Evolutionary conservation across 345 rosid species (phyloP).

Genomic region (Eutrema heterophyllum): DNA sequence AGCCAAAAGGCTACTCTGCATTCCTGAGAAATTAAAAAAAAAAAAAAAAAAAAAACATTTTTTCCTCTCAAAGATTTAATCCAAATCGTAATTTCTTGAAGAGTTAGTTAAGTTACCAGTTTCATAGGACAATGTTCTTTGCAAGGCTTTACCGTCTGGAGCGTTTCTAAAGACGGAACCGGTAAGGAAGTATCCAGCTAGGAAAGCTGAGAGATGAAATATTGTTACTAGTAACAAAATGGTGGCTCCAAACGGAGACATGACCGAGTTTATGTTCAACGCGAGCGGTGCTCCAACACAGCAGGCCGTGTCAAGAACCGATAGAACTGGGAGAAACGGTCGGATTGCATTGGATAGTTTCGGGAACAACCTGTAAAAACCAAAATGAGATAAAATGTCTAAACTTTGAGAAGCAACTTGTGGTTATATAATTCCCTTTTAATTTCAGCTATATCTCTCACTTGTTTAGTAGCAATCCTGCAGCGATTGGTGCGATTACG

Average conservation of each 20-base stretch:
- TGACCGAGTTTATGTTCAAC: slow-evolving; percentile 60
- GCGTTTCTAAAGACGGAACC: slow-evolving; percentile 51
- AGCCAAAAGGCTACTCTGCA: slow-evolving; percentile 98
- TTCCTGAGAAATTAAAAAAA: slow-evolving; percentile 42
- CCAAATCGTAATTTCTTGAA: neutral
- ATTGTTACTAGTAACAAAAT: slow-evolving; percentile 44
- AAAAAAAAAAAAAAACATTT: neutral
- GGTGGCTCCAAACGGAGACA: slow-evolving; percentile 70
- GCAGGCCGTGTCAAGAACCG: slow-evolving; percentile 77
- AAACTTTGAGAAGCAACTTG: neutral
- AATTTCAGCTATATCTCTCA: slow-evolving; percentile 10
- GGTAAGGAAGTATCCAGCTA: slow-evolving; percentile 61
- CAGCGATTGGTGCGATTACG: slow-evolving; percentile 75
- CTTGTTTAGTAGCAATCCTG: slow-evolving; percentile 84
- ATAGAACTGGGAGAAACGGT: slow-evolving; percentile 67
- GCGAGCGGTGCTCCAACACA: slow-evolving; percentile 95
- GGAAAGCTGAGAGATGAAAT: slow-evolving; percentile 74
- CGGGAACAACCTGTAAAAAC: slow-evolving; percentile 79
- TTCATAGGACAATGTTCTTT: slow-evolving; percentile 84
- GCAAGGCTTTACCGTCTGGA: slow-evolving; percentile 60
- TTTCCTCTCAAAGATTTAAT: neutral
- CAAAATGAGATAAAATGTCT: too few relatives aligned
- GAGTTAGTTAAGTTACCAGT: slow-evolving; percentile 43
- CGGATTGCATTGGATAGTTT: slow-evolving; percentile 53
- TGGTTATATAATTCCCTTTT: neutral